Conservation (phyloP, 2,329 filamentous ascomycete species). For the Fusarium protoensiforme region DNA sequence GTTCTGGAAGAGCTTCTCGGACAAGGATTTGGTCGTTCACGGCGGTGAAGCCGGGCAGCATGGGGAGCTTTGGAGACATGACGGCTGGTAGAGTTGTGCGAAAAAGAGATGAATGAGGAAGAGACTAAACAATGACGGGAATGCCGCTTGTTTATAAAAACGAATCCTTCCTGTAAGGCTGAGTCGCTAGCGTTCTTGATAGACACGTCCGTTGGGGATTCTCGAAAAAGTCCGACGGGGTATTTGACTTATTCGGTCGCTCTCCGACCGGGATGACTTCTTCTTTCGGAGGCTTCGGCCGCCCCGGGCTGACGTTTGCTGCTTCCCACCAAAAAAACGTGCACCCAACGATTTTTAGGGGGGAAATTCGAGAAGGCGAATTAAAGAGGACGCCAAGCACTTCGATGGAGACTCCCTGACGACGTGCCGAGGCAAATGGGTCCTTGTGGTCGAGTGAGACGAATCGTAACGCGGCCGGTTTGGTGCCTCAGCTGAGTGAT, state of each 20-base stretch:
- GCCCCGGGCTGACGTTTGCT: not conserved
- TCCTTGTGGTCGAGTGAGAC: not conserved
- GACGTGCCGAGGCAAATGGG: not conserved
- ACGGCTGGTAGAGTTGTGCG: not conserved
- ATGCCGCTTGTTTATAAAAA: not conserved
- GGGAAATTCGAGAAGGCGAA: not conserved
- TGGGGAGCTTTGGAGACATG: slow-evolving; percentile 36
- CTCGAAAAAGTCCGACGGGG: not conserved
- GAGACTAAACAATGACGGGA: not conserved
- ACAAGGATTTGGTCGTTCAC: slow-evolving; percentile 61
- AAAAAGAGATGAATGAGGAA: not conserved
- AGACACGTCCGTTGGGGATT: not conserved
- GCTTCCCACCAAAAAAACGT: slow-evolving; percentile 1
- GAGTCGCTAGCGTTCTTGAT: not conserved
- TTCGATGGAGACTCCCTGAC: not conserved
- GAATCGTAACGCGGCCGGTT: not conserved
- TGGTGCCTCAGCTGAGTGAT: not conserved
- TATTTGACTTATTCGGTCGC: not conserved
- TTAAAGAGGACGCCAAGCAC: not conserved
- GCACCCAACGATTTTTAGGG: not conserved
- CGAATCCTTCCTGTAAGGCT: not conserved
- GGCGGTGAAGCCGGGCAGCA: slow-evolving; percentile 55
- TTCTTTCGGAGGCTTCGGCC: not conserved
- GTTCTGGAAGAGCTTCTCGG: slow-evolving; percentile 46
- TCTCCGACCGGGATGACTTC: not conserved